These are phyloP conservation scores for Pseudoneurospora amorphoporcata DNA, from an alignment of 495 filamentous ascomycete genomes.

Conservation along the genomic window DNA sequence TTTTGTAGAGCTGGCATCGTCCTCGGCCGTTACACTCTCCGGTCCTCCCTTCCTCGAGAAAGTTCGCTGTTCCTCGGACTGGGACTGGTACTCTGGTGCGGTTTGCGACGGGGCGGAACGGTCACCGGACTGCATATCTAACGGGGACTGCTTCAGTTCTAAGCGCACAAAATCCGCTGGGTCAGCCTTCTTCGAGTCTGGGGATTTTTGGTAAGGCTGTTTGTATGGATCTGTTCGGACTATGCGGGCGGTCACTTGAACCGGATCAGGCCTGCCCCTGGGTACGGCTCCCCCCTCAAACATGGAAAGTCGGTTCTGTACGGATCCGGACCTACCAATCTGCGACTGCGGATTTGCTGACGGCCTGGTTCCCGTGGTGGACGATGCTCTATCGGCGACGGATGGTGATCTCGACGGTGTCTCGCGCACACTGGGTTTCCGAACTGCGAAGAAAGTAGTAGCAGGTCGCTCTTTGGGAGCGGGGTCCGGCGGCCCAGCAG, in stretches of 20 bases:
- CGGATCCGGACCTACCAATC: conserved; percentile 32
- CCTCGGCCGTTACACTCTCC: conserved; percentile 9
- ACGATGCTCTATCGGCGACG: conserved; percentile 31
- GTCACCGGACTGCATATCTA: conserved; percentile 52
- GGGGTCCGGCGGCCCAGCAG: conserved; percentile 16
- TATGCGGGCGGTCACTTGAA: conserved; percentile 74
- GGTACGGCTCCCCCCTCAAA: conserved; percentile 33
- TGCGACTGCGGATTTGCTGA: conserved; percentile 28
- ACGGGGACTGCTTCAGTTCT: conserved; percentile 59
- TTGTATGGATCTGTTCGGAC: conserved; percentile 43
- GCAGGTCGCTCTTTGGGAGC: conserved; percentile 24
- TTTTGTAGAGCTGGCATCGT: conserved; percentile 21
- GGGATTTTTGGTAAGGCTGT: conserved; percentile 34
- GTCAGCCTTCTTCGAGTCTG: conserved; percentile 26
- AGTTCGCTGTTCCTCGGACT: conserved; percentile 19
- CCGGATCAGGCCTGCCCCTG: conserved; percentile 49
- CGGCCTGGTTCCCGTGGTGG: conserved; percentile 22
- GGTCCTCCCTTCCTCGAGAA: background rate
- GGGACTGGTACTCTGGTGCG: conserved; percentile 4
- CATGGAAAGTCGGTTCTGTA: conserved; percentile 37
- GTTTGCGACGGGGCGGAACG: conserved; percentile 1
- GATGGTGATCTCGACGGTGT: conserved; percentile 33
- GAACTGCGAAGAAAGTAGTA: conserved; percentile 43
- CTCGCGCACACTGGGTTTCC: conserved; percentile 32
- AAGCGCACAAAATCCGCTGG: conserved; percentile 35